Base-by-base conservation (phyloP, 75 land plant species). In the Adiantum capillusveneris region DNA sequence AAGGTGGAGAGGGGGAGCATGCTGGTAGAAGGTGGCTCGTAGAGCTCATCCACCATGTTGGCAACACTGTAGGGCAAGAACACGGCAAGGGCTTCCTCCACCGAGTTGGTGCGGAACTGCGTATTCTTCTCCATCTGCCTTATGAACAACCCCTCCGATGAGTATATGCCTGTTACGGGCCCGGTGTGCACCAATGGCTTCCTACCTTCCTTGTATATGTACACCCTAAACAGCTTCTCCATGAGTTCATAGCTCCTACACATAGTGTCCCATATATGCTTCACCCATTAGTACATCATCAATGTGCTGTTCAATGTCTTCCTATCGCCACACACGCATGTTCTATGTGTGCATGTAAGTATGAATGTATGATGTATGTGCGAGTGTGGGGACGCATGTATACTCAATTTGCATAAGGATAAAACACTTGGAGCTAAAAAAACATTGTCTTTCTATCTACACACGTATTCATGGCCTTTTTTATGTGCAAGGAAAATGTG, bases 161-260 rank as follows among this genome's bases (percentile, higher is more conserved):
- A 77, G 57, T 83, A 83, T 42, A 83, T 67, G 31, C 86, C 86
- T 27, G 51, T 70, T 16, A 70, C 24, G 20, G 69, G 66, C 34
- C 77, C 80, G 21, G 56, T 50, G 66, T 79, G 86, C 12, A 83
- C 78, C 6, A 83, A 61, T 0, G 82, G 79, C 41, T 64, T 75
- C 12, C 36, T 21, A 12, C 86, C 86, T 21, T 82, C 75, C 39
- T 68, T 65, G 66, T 79, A 82, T 6, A 75, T 62, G 46, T 71
- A 82, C 3, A 82, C 77, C 64, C 69, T 72, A 50, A 83, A 80
- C 34, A 60, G 63, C 59, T 44, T 53, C 52, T 83, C 77, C 86
- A 83, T 83, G 29, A 83, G 53, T 44, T 79, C 83, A 51, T 83
- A 83, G 53, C 86, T 83, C 77, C 86, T 83, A 74, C 25, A 66